Evolutionary conservation across 768 basidiomycete genomes (phyloP).

Genomic region (Tephrocybe sp.): DNA sequence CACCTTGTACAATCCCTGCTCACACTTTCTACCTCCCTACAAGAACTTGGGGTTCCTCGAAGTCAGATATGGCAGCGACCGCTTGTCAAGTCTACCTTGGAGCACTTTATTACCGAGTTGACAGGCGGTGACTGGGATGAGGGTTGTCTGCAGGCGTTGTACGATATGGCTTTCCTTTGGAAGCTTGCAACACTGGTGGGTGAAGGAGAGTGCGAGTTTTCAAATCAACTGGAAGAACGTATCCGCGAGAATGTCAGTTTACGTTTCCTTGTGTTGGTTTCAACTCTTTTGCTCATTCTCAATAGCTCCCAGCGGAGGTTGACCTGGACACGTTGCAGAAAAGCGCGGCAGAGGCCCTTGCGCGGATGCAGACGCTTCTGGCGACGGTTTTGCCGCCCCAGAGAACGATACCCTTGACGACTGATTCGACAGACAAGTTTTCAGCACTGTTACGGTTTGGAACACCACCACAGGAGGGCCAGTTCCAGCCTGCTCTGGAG

Average conservation of each 20-base stretch:
- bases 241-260: conserved; percentile 17
- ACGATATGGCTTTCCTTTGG: conserved; percentile 50
- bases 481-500: conserved; percentile 57
- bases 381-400: conserved; percentile 51
- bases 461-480: conserved; percentile 46
- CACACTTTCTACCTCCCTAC: conserved; percentile 48
- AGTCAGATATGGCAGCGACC: conserved; percentile 29
- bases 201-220: conserved; percentile 25
- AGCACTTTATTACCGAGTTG: conserved; percentile 34
- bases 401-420: conserved; percentile 14
- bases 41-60: conserved; percentile 50
- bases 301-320: conserved; percentile 15
- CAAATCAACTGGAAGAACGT: conserved; percentile 23
- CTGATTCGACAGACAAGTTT: conserved; percentile 31
- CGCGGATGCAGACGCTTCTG: conserved; percentile 60
- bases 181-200: conserved; percentile 36
- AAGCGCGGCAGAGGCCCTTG: conserved; percentile 41
- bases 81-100: conserved; percentile 37
- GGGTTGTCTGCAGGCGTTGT: conserved; percentile 27
- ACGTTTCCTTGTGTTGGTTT: background rate
- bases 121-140: conserved; percentile 26
- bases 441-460: conserved; percentile 51
- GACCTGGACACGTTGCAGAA: conserved; percentile 9
- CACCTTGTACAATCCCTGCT: conserved; percentile 53
- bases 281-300: conserved; percentile 1